Conservation (phyloP, 495 filamentous ascomycete species). For the Schizothecium vesticola region DNA sequence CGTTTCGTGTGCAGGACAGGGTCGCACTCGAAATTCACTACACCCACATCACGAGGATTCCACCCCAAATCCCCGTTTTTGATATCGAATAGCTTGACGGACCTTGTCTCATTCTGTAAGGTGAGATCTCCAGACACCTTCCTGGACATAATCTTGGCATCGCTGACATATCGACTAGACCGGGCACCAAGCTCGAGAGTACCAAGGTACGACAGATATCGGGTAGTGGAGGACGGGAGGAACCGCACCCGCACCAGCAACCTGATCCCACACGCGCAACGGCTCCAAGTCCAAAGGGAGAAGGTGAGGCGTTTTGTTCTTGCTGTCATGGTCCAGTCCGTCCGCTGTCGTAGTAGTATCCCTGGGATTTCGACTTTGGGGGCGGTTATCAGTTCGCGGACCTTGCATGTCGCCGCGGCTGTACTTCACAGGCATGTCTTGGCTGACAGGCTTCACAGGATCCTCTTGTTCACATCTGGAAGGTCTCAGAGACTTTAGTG, state of each 20-base stretch:
- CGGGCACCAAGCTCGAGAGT: not conserved
- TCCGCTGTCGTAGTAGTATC: not conserved
- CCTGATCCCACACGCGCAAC: conserved; percentile 4
- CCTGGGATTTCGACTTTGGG: conserved; percentile 1
- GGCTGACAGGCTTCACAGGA: not conserved
- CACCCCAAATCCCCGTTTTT: not conserved
- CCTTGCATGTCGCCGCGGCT: not conserved
- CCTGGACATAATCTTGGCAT: not conserved
- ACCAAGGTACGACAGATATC: not conserved
- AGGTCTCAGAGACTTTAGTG: conserved; percentile 1
- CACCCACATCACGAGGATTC: not conserved
- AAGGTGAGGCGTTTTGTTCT: conserved; percentile 20
- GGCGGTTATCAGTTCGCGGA: conserved; percentile 3
- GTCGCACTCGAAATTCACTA: not conserved
- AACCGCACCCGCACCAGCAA: not conserved
- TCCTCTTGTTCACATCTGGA: conserved; percentile 12
- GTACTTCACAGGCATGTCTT: not conserved
- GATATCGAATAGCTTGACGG: not conserved
- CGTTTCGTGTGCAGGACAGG: not conserved
- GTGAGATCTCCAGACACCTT: not conserved
- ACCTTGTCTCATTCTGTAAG: conserved; percentile 3
- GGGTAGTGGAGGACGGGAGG: not conserved
- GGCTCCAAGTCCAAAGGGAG: conserved; percentile 21
- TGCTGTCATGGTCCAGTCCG: conserved; percentile 12
- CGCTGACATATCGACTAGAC: not conserved